A percentile compares a stretch with the other conserved stretches of the same genome.
Conservation (phyloP, 148 eudicot genomes). For the Drosera capensis region DNA sequence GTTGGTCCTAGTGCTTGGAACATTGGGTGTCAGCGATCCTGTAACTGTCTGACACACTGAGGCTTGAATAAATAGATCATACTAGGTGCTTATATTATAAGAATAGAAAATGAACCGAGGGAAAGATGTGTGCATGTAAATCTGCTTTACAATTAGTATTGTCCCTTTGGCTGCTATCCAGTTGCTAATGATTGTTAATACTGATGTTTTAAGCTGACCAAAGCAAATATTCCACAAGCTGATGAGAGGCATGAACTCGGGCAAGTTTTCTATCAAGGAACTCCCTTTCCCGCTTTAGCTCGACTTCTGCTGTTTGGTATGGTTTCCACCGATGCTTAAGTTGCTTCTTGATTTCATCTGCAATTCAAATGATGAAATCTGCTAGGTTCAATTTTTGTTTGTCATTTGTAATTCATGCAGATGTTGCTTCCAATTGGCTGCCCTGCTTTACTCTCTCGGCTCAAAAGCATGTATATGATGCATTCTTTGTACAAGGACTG, state of each 20-base stretch:
- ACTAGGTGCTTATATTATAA: not conserved
- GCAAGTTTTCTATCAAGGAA: slow-evolving; percentile 58
- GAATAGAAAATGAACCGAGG: not conserved
- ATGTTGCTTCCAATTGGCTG: slow-evolving; percentile 80
- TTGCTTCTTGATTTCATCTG: not conserved
- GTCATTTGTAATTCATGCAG: slow-evolving; percentile 24
- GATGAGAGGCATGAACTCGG: slow-evolving; percentile 35
- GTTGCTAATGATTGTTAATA: not conserved
- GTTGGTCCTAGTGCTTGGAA: too few species aligned
- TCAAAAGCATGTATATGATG: slow-evolving; percentile 72
- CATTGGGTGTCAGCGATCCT: too few species aligned
- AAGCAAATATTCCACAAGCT: slow-evolving; percentile 20
- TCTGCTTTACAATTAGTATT: not conserved
- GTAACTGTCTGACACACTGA: too few species aligned
- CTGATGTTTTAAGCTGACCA: slow-evolving; percentile 24
- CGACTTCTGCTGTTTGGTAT: slow-evolving; percentile 60
- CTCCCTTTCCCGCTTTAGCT: slow-evolving; percentile 59
- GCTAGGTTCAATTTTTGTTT: not conserved
- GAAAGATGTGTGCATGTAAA: not conserved
- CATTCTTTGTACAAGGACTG: slow-evolving; percentile 50
- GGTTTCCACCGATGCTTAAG: not conserved
- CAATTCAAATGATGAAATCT: not conserved
- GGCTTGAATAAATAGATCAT: too few species aligned
- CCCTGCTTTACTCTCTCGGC: slow-evolving; percentile 66
- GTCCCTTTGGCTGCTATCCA: not conserved